A percentile compares a stretch with the other conserved stretches of the same genome.
These are phyloP conservation scores for Aspergillus phoenicis DNA, from an alignment of 2,329 filamentous ascomycete genomes.

Conservation along the genomic window DNA sequence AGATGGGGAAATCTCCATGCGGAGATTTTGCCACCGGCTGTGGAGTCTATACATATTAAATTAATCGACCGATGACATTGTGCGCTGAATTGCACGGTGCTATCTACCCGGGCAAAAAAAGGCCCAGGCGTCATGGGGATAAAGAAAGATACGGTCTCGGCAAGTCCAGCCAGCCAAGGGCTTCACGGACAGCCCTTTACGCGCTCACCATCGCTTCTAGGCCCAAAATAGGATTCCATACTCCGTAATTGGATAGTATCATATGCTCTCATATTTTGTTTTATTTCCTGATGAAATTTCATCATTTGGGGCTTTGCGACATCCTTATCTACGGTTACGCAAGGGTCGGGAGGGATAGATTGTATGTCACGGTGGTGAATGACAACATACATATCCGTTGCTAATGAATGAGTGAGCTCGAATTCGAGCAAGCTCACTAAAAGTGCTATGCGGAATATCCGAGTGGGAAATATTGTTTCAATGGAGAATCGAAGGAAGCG, in stretches of 20 bases:
- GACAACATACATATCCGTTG: no score
- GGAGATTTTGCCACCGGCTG: background rate
- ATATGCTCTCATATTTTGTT: no score
- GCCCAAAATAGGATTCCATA: no score
- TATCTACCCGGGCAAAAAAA: background rate
- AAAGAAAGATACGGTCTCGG: constrained; percentile 21
- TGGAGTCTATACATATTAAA: background rate
- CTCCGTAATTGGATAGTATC: no score
- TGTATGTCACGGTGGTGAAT: no score
- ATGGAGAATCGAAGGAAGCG: constrained; percentile 18
- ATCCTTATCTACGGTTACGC: no score
- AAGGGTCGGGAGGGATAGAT: no score
- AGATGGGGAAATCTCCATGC: constrained; percentile 1
- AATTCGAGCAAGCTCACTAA: no score
- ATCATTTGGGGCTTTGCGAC: no score
- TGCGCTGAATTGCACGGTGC: background rate
- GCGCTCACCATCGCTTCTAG: background rate
- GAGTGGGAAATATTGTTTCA: background rate
- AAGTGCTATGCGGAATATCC: background rate
- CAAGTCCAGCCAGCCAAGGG: constrained; percentile 11
- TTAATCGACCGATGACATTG: background rate
- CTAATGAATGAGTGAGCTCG: no score
- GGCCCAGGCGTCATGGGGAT: constrained; percentile 8
- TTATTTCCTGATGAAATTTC: no score
- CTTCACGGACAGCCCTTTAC: background rate